phyloP scores from a whole-genome alignment of 2,329 filamentous ascomycete species.

The Ophiostoma quercus region DNA sequence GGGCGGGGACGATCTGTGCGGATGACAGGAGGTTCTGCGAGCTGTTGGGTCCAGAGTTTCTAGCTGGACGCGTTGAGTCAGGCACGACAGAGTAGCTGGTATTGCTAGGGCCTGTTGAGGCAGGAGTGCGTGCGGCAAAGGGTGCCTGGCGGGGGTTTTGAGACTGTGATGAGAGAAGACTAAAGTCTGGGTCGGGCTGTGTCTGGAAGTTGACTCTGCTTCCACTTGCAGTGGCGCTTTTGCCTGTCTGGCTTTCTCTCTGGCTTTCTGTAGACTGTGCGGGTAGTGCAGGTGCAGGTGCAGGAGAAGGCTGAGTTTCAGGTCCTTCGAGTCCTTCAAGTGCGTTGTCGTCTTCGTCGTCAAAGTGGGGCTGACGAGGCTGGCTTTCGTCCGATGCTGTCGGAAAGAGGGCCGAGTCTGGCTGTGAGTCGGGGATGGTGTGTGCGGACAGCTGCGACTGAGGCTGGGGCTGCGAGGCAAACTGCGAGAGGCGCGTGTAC shows the following conservation, averaged over 20 bases:
- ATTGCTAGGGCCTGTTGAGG: background rate
- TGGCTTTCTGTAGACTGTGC: background rate
- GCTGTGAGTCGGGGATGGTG: conserved; percentile 26
- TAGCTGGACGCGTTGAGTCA: conserved; percentile 22
- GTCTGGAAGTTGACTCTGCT: conserved; percentile 23
- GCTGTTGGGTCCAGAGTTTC: background rate
- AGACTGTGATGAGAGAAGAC: conserved; percentile 16
- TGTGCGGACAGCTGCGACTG: background rate
- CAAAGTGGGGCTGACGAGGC: background rate
- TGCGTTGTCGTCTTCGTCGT: background rate
- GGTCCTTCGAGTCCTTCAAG: background rate
- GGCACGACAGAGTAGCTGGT: conserved; percentile 21
- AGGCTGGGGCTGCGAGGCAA: background rate
- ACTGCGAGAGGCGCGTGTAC: conserved; percentile 19
- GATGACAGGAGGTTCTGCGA: background rate
- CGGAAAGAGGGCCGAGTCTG: background rate
- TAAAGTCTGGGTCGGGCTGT: conserved; percentile 23
- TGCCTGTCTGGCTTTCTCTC: no score
- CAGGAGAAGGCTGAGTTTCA: background rate
- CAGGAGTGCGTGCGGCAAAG: background rate
- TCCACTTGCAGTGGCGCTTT: conserved; percentile 2
- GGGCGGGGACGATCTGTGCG: background rate
- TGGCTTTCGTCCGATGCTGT: background rate
- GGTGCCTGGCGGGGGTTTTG: background rate
- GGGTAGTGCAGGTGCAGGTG: background rate